A percentile compares a stretch with the other conserved stretches of the same genome.
Evolutionary conservation across 2,329 filamentous ascomycete species (phyloP).

Genomic region (Tolypocladium capitatum): DNA sequence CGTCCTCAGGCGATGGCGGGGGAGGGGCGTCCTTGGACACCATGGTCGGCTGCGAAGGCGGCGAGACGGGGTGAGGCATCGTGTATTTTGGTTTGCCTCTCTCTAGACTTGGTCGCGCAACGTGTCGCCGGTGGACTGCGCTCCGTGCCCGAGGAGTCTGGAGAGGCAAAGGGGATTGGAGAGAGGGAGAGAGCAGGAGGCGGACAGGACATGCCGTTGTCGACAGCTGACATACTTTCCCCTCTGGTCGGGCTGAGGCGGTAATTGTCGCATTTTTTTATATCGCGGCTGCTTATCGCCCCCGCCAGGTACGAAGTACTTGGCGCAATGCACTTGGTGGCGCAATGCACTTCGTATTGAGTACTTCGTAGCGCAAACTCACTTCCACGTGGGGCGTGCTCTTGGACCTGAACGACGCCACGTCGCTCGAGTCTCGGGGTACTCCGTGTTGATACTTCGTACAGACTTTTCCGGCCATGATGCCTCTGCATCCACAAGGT

Average conservation of each 20-base stretch:
- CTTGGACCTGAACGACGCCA: background rate
- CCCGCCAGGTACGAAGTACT: background rate
- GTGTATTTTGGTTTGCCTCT: conserved; percentile 4
- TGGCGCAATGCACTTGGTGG: background rate
- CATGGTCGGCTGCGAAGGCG: conserved; percentile 35
- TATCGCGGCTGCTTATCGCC: conserved; percentile 1
- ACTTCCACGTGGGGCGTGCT: background rate
- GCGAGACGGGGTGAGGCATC: conserved; percentile 37
- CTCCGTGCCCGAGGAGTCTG: background rate
- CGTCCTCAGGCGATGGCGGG: conserved; percentile 52
- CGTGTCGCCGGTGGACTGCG: background rate
- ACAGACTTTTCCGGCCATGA: no score
- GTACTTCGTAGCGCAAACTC: no score
- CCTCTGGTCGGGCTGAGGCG: background rate
- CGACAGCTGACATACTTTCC: conserved; percentile 1
- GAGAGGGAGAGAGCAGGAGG: conserved; percentile 1
- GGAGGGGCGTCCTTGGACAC: conserved; percentile 35
- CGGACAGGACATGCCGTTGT: conserved; percentile 1
- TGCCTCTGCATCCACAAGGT: no score
- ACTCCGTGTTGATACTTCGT: no score
- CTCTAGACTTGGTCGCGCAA: background rate
- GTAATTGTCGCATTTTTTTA: conserved; percentile 1
- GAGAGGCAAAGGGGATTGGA: conserved; percentile 3
- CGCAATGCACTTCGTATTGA: no score
- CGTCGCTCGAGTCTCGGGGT: background rate